These are phyloP conservation scores for Aquilaria malaccensis DNA, from an alignment of 345 rosid genomes.

Conservation along the genomic window DNA sequence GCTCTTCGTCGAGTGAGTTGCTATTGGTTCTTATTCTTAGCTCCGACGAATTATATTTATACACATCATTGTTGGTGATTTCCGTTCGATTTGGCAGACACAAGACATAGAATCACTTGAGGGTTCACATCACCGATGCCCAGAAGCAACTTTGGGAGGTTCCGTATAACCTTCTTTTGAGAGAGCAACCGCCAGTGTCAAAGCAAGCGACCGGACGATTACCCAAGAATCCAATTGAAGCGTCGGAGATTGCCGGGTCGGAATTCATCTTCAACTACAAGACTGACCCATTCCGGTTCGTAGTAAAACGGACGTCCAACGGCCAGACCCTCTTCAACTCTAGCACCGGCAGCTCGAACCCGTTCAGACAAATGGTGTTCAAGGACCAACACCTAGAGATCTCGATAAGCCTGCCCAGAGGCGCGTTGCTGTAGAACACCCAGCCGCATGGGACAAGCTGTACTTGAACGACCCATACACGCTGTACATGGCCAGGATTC, in stretches of 20 bases:
- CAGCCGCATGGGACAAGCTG: constrained; percentile 89
- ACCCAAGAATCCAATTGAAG: constrained; percentile 39
- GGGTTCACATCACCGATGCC: constrained; percentile 90
- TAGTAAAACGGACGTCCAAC: constrained; percentile 72
- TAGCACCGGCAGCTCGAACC: constrained; percentile 37
- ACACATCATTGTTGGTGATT: constrained; percentile 5
- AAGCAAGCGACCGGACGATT: constrained; percentile 44
- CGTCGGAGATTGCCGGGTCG: constrained; percentile 49
- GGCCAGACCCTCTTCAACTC: constrained; percentile 81
- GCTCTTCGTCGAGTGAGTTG: constrained; percentile 70
- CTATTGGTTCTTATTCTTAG: background rate
- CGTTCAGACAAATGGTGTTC: constrained; percentile 62
- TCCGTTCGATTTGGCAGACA: constrained; percentile 40
- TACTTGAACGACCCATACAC: constrained; percentile 92
- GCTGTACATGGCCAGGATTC: constrained; percentile 42
- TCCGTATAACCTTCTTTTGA: constrained; percentile 72
- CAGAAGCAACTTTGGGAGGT: constrained; percentile 87
- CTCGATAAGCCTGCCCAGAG: constrained; percentile 70
- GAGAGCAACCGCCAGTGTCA: constrained; percentile 55
- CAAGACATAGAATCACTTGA: constrained; percentile 62
- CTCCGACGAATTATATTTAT: background rate
- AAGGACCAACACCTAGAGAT: constrained; percentile 97
- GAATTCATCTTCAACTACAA: constrained; percentile 60
- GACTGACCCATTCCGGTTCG: constrained; percentile 76
- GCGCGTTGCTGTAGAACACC: constrained; percentile 82